A percentile compares a stretch with the other conserved stretches of the same genome.
phyloP scores from a whole-genome alignment of 2,329 filamentous ascomycete genomes.

The Aspergillus felis region DNA sequence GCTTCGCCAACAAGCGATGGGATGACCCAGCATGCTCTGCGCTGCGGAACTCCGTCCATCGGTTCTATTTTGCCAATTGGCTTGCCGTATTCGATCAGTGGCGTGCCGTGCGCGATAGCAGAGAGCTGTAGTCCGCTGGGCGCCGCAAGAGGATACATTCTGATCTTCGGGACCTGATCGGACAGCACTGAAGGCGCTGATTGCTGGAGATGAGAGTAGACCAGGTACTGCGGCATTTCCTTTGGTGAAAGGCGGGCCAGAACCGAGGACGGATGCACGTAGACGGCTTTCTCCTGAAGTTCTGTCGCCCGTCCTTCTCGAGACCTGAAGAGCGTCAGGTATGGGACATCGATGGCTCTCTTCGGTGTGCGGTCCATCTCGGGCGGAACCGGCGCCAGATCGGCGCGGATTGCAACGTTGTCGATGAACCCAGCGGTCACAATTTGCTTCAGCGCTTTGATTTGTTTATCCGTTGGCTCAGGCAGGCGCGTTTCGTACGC shows the following conservation, averaged over 20 bases:
- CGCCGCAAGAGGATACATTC: conserved; percentile 85
- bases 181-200: conserved; percentile 52
- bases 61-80: conserved; percentile 76
- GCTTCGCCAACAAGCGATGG: conserved; percentile 69
- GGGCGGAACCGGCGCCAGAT: conserved; percentile 71
- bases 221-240: conserved; percentile 80
- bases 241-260: conserved; percentile 65
- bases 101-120: conserved; percentile 76
- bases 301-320: conserved; percentile 43
- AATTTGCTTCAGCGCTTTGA: conserved; percentile 84
- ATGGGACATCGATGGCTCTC: conserved; percentile 88
- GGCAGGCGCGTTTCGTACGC: conserved; percentile 50
- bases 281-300: conserved; percentile 65
- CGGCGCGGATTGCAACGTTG: conserved; percentile 86
- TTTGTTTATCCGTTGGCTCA: conserved; percentile 61
- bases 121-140: conserved; percentile 72
- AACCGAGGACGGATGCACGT: conserved; percentile 80
- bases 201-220: conserved; percentile 82
- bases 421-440: conserved; percentile 90
- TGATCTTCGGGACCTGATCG: conserved; percentile 63
- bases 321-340: conserved; percentile 76
- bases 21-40: conserved; percentile 77
- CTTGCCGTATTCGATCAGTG: conserved; percentile 79
- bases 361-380: conserved; percentile 65
- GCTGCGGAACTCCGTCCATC: conserved; percentile 44